Base-by-base conservation (phyloP, 225 moss, liverwort and hornwort species). In the Physcomitrellopsis africana region DNA sequence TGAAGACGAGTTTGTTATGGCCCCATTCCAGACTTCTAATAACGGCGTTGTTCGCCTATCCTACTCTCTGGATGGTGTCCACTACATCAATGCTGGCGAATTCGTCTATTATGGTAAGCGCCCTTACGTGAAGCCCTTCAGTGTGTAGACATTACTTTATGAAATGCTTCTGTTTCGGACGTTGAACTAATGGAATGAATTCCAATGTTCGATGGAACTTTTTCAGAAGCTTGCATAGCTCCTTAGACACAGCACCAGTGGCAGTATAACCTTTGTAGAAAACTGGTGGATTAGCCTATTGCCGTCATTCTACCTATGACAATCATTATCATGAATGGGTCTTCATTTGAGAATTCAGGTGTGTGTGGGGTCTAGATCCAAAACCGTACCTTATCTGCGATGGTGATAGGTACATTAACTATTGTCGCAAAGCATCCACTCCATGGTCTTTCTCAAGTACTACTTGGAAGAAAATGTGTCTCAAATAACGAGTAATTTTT, bases 41-140 rank as follows among this genome's bases (percentile, higher is more conserved):
- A 85, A 81, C 72, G 70, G 75, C 53, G 51, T 85, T 48, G 85
- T 76, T 51, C 71, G 51, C 44, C 68, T 85, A 37, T 78, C 63
- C 10, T 72, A 81, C 57, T 81, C 85, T 44, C 45, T 75, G 67
- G 77, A 85, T 81, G 81, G 81, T 22, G 58, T 71, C 55, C 54
- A 47, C 24, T 85, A 81, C 26, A 37, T 59, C 58, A 32, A 67
- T 47, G 66, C 14, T 70, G 78, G 81, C 44, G 78, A 78, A 67
- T 85, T 81, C 72, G 51, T 85, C 6, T 85, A 85, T 45, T 85
- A 85, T 26, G 81, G 85, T 81, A 85, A 70, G 65, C 20, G 65
- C 68, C 60, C 0, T 32, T 22, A 17, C 58, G 13, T n/a, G 56
- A 13, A 62, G 9, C 18, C 3, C 41, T 17, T 54, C 42, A 37